Evolutionary conservation across 1,284 basidiomycete species (phyloP), one percentile per base, ranked within the genome.

Genomic region (Salmacisia buchloeana): DNA sequence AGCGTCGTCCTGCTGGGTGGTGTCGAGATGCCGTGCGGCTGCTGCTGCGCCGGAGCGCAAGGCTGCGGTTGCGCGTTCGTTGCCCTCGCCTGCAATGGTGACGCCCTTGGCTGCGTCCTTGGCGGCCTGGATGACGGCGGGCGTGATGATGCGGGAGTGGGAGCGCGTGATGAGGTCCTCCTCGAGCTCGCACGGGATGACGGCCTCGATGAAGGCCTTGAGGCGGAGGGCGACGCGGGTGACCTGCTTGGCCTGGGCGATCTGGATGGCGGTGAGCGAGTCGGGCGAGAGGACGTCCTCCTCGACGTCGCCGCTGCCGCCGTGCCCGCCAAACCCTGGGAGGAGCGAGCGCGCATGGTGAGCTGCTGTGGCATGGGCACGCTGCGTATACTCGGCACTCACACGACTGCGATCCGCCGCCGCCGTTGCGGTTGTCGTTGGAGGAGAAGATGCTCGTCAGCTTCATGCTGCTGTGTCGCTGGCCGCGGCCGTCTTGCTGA

Each of bases 201-300:
- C 46, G 3, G 46, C 46, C 25, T 49, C 46, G 46, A 49, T 49
- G 46, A 49, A 49, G 3, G 46, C 46, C 46, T 49, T 49, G 46
- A 49, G 46, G 4, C 46, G 46, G 23, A 49, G 46, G 18, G 46
- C 46, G 46, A 49, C 46, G 46, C 46, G 46, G 9, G 46, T 49
- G 46, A 49, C 46, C 29, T 49, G 46, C 18, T 49, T 49, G 10
- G 46, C 46, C 27, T 49, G 46, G 3, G 46, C 46, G 46, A 49
- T 49, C 13, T 25, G 6, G 46, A 27, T 31, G 18, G 27, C 27
- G 4, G 46, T 49, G 21, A 27, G 7, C 21, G 46, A 31, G 13
- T 25, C 27, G 27, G 23, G 46, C 23, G 46, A 49, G 27, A 31
- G 21, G 25, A 49, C 23, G 7, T 43, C 39, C 6, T 49, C 46